Base-by-base conservation (phyloP, 2,329 filamentous ascomycete species). In the Talaromyces sp. region DNA sequence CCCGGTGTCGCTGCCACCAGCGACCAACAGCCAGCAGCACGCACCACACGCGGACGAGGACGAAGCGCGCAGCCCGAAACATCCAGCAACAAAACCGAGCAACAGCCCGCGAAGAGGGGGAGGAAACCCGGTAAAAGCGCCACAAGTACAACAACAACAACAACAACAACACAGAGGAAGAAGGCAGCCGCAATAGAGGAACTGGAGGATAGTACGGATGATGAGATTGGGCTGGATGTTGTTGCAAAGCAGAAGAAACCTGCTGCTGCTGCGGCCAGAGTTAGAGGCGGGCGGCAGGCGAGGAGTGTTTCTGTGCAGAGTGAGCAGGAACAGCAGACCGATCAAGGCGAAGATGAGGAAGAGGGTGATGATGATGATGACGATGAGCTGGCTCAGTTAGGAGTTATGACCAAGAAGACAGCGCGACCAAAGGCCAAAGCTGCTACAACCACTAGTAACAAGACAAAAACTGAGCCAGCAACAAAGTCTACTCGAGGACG, bases 361-460 rank as follows among this genome's bases (percentile, higher is more conserved):
- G 51, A 61, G 19, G 55, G 51, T 5, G 58, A 59, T 22, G 59
- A 69, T 15, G 63, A 61, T 55, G 66, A 67, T 11, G 68, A 70
- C 10, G 68, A 62, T 19, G 69, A 70, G 52, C 66, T 70, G 25
- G 67, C 68, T 11, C 65, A 67, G 59, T 57, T 63, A 17, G 65
- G 69, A 10, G 63, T 57, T 9, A 66, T 67, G 11, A 70, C 66
- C 47, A 62, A 56, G 63, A 71, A 68, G 58, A 64, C 30, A 28
- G 69, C 62, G 33, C 63, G 67, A 32, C 65, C 67, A 10, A 64
- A 63, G 63, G 55, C 64, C 3, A 63, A 68, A 17, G 27, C 54
- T 28, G 66, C 58, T 39, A 57, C 60, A 17, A 56, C 63, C 8
- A 58, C 65, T 5, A 62, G 61, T 32, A 54, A 53, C 1, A 53